These are phyloP conservation scores for Aspergillus sparsus DNA, from an alignment of 495 filamentous ascomycete genomes.

Conservation along the genomic window DNA sequence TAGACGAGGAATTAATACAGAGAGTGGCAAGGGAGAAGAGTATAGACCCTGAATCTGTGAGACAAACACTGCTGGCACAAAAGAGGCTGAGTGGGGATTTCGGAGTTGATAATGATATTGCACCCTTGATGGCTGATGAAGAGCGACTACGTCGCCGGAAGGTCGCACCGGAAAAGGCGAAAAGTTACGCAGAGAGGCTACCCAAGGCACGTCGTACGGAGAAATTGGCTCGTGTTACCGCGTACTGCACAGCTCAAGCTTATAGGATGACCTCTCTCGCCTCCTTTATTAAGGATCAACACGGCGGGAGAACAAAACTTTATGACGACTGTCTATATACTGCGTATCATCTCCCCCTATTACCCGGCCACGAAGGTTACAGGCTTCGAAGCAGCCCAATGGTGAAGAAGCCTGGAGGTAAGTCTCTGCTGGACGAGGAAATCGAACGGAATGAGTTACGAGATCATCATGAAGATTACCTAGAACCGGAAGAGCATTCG, in stretches of 20 bases:
- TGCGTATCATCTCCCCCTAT: slow-evolving; percentile 88
- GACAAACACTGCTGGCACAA: slow-evolving; percentile 39
- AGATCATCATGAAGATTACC: slow-evolving; percentile 88
- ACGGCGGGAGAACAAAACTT: slow-evolving; percentile 94
- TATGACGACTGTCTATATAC: slow-evolving; percentile 98
- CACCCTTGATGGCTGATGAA: slow-evolving; percentile 80
- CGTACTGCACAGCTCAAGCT: slow-evolving; percentile 93
- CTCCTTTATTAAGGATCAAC: slow-evolving; percentile 81
- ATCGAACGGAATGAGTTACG: slow-evolving; percentile 91
- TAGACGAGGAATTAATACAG: slow-evolving; percentile 50
- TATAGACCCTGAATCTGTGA: slow-evolving; percentile 41
- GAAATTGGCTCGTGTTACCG: slow-evolving; percentile 85
- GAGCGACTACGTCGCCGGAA: slow-evolving; percentile 64
- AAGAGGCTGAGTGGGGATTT: slow-evolving; percentile 51
- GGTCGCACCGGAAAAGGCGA: slow-evolving; percentile 62
- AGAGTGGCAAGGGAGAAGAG: slow-evolving; percentile 39
- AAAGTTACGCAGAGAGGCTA: slow-evolving; percentile 92
- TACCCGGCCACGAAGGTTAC: slow-evolving; percentile 83
- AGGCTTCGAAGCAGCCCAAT: slow-evolving; percentile 85
- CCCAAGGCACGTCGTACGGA: slow-evolving; percentile 86
- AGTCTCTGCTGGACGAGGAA: slow-evolving; percentile 89
- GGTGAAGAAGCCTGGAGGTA: slow-evolving; percentile 88
- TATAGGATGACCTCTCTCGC: slow-evolving; percentile 85
- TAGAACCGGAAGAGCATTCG: slow-evolving; percentile 53
- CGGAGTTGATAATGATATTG: slow-evolving; percentile 60